Evolutionary conservation across 148 eudicot species (phyloP).

Genomic region (Polygonum aviculare): DNA sequence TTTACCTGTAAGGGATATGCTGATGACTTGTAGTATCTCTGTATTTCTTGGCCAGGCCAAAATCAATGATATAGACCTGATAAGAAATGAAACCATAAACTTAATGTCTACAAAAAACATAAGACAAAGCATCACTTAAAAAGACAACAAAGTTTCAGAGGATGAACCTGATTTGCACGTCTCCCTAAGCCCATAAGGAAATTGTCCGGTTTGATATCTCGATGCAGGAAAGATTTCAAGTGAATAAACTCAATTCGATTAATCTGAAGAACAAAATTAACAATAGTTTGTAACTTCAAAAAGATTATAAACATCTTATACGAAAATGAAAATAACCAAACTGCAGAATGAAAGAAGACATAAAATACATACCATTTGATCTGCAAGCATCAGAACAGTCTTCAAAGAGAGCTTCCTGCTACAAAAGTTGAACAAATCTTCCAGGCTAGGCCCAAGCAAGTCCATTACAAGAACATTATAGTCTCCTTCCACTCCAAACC

Average conservation of each 20-base stretch:
- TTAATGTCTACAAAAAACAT: neutral
- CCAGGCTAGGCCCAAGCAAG: constrained; percentile 93
- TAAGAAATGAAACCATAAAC: constrained; percentile 7
- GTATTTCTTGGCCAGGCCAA: constrained; percentile 93
- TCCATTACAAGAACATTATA: constrained; percentile 93
- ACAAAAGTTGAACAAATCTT: constrained; percentile 88
- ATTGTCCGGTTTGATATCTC: constrained; percentile 96
- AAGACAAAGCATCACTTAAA: neutral
- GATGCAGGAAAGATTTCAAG: constrained; percentile 79
- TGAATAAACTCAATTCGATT: constrained; percentile 88
- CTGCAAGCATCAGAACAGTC: constrained; percentile 99
- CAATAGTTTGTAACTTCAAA: neutral
- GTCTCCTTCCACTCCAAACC: constrained; percentile 94
- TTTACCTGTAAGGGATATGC: constrained; percentile 91
- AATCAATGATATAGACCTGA: constrained; percentile 83
- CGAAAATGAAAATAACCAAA: neutral
- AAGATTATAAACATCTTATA: neutral
- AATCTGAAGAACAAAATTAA: constrained; percentile 36
- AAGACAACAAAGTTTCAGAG: neutral
- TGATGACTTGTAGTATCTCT: constrained; percentile 77
- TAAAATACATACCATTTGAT: constrained; percentile 64
- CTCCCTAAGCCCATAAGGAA: constrained; percentile 94
- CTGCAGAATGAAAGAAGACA: neutral
- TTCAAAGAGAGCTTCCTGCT: constrained; percentile 88
- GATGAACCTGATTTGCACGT: constrained; percentile 85